phyloP scores from a whole-genome alignment of 2,329 filamentous ascomycete species.

The Neocucurbitaria cava region DNA sequence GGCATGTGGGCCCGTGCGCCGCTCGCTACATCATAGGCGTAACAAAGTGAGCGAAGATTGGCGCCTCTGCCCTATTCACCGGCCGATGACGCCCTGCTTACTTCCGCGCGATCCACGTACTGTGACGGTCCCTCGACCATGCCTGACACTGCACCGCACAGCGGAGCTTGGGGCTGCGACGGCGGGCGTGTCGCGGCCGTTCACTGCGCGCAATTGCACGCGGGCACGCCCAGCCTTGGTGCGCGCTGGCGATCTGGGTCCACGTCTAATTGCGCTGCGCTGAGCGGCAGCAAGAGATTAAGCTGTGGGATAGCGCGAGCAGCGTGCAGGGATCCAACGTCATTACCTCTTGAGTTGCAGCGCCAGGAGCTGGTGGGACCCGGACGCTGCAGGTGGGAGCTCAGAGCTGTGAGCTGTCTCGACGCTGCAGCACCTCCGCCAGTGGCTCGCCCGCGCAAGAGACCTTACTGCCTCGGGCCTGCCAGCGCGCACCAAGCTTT shows the following conservation, averaged over 20 bases:
- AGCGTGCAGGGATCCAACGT: slow-evolving; percentile 5
- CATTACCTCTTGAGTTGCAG: too few species aligned
- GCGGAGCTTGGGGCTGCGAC: too few species aligned
- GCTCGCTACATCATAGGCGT: slow-evolving; percentile 19
- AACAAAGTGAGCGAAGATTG: slow-evolving; percentile 14
- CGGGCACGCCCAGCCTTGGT: background rate
- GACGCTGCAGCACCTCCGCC: too few species aligned
- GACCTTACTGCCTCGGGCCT: slow-evolving; percentile 4
- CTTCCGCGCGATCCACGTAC: background rate
- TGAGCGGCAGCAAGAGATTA: slow-evolving; percentile 17
- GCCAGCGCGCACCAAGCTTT: slow-evolving; percentile 25
- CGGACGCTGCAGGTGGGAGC: too few species aligned
- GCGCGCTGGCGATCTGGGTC: background rate
- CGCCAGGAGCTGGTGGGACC: too few species aligned
- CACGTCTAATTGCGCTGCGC: slow-evolving; percentile 1
- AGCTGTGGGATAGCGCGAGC: slow-evolving; percentile 22
- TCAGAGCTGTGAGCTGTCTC: too few species aligned
- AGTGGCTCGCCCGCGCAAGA: background rate
- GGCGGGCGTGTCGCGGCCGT: too few species aligned
- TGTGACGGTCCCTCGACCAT: too few species aligned
- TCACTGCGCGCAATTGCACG: background rate
- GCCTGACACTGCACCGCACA: too few species aligned
- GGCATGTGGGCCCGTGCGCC: slow-evolving; percentile 15
- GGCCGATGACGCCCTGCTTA: slow-evolving; percentile 6
- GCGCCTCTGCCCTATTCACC: slow-evolving; percentile 6